Conservation (phyloP, 805 yeast species). For the Yarrowia phangngaensis region DNA sequence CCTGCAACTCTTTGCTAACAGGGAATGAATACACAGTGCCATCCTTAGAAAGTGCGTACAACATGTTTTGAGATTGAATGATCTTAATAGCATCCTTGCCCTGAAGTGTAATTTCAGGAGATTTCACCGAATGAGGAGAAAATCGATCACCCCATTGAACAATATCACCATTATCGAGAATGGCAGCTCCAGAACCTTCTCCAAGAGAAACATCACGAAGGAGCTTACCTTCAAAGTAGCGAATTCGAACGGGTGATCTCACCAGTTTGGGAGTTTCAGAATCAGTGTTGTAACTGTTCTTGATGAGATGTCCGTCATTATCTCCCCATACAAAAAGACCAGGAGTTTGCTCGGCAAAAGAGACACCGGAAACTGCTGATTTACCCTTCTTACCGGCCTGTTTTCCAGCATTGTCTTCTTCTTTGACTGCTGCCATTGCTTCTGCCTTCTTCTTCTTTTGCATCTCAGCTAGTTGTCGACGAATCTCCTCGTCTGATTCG, state of each 20-base stretch:
- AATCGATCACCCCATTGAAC: constrained; percentile 63
- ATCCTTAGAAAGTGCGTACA: constrained; percentile 44
- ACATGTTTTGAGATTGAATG: constrained; percentile 49
- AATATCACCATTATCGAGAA: constrained; percentile 65
- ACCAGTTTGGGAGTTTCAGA: constrained; percentile 36
- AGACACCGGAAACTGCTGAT: constrained; percentile 1
- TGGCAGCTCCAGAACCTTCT: constrained; percentile 49
- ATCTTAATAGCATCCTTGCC: constrained; percentile 48
- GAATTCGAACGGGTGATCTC: constrained; percentile 56
- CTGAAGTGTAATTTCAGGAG: constrained; percentile 43
- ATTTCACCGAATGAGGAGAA: constrained; percentile 34
- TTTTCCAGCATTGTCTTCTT: not conserved
- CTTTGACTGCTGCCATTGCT: constrained; percentile 1
- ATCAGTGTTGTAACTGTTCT: constrained; percentile 32
- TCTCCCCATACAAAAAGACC: constrained; percentile 67
- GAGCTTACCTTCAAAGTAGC: constrained; percentile 58
- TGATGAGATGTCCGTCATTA: constrained; percentile 43
- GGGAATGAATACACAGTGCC: constrained; percentile 38
- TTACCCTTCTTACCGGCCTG: not conserved
- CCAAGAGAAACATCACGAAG: constrained; percentile 56
- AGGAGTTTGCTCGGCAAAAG: constrained; percentile 42
- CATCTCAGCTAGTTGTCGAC: not conserved
- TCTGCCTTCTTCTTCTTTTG: constrained; percentile 13
- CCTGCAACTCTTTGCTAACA: constrained; percentile 4
- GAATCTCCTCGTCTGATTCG: constrained; percentile 10